Evolutionary conservation across 441 rosid genomes (phyloP), one percentile per base, ranked within the genome.

Genomic region (Eutrema salsugineum): DNA sequence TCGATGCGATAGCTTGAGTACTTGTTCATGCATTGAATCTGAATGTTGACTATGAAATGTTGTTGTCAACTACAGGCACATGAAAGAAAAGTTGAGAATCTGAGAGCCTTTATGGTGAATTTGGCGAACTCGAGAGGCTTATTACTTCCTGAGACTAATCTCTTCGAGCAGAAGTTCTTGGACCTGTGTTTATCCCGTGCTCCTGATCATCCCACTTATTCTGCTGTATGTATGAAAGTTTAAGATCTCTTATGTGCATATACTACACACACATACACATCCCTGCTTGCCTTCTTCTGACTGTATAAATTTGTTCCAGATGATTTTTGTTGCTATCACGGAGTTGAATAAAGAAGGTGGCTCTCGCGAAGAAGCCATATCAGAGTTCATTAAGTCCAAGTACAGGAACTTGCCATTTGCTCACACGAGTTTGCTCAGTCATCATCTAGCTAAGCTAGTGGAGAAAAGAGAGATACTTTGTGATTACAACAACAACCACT

Each of bases 121-220:
- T 46, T 75, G 27, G 70, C 74, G 69, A 61, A 16, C 14, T 68
- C 65, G 14, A 68, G 65, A 68, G 65, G 74, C 8, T 68, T 55
- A n/a, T 47, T 15, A 20, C 61, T 76, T 68, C 79, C 74, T 62
- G 66, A 62, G 57, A 65, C 73, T 66, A 61, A 62, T 9, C 69
- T 68, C 43, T 68, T 75, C 11, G 43, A 75, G 4, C 51, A 62
- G 54, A 75, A 53, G 54, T 42, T 75, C 44, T 14, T 75, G 62
- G 66, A 76, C 27, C 11, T 76, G 55, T 76, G 75, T 70, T 70
- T 57, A 9, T 70, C 55, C 12, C 36, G 27, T 49, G 22, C 66
- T 69, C 79, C 79, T 75, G 75, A 75, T 32, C 75, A 63, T 56
- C 75, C 71, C n/a, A 56, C 71, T 63, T 70, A 76, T n/a, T 56